These are phyloP conservation scores for Endoconidiophora laricicola DNA, from an alignment of 2,329 filamentous ascomycete genomes.

Conservation along the genomic window DNA sequence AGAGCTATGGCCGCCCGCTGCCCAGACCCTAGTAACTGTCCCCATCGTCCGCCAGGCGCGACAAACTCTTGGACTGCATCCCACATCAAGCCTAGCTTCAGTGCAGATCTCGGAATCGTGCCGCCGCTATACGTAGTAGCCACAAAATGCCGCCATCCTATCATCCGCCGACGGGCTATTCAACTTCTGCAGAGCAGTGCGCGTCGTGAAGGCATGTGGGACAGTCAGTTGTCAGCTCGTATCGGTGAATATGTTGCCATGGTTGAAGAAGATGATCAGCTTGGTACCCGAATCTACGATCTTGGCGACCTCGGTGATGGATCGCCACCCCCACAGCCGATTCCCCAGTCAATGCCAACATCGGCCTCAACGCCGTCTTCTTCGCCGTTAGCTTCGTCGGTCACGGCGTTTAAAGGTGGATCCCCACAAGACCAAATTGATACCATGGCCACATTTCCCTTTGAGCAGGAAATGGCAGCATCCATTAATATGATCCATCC, in stretches of 20 bases:
- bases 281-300: not conserved
- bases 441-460: no score
- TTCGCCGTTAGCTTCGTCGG: not conserved
- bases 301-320: not conserved
- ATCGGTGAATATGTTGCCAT: constrained; percentile 39
- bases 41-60: constrained; percentile 23
- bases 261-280: constrained; percentile 33
- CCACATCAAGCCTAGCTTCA: constrained; percentile 46
- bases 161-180: constrained; percentile 42
- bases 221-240: constrained; percentile 40
- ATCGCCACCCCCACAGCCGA: not conserved
- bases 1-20: constrained; percentile 31
- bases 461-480: no score
- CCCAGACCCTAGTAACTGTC: constrained; percentile 27
- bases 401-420: not conserved
- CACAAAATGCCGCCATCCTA: constrained; percentile 44
- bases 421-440: no score
- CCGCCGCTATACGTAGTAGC: constrained; percentile 49
- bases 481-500: no score
- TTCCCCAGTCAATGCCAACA: not conserved
- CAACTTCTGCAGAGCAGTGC: constrained; percentile 42
- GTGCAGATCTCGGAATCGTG: constrained; percentile 46
- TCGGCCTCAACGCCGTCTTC: not conserved
- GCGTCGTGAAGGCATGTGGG: constrained; percentile 53
- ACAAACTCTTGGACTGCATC: constrained; percentile 27